Evolutionary conservation across 495 filamentous ascomycete species (phyloP), one percentile per base, ranked within the genome.

Genomic region (Penicillium verhagenii): DNA sequence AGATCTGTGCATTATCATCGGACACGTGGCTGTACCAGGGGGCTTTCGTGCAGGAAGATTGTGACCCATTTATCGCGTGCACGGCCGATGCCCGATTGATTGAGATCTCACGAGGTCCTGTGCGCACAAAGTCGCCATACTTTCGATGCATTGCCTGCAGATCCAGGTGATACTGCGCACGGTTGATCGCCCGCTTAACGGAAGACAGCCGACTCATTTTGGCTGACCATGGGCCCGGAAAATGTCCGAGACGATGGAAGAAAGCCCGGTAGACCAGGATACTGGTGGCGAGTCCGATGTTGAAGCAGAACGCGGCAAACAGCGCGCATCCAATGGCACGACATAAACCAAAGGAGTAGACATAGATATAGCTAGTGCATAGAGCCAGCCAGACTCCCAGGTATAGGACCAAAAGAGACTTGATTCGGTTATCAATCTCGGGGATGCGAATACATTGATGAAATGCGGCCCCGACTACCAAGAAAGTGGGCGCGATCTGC

Each of bases 191-290:
- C 43, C 55, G 29, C 25, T 59, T 42, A 37, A 72, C 44, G 50
- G 77, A 65, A 60, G 56, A 77, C 3, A 76, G 58, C 33, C 72
- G 76, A 9, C 63, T 67, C 59, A 80, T 50, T 54, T 59, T 52
- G 2, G 74, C 72, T 6, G 50, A 7, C 24, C 53, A 64, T 0
- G 75, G 72, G 0, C 74, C 73, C 6, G 72, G 73, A 42, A 74
- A 79, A 13, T 53, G 50, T 8, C 69, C 52, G 1, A 78, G 63
- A 0, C 64, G 66, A 49, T 79, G 73, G 50, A 79, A 74, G 54
- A 68, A 76, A 8, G 58, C 23, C 8, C 79, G 71, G 48, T 81
- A 81, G 23, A 72, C 35, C 19, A 67, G 39, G 16, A 84, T 75
- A 57, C 78, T 82, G 3, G 56, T 48, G 26, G 74, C 66, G 0